Conservation (phyloP, 129 eudicot genomes). For the Ambrosia trifida region DNA sequence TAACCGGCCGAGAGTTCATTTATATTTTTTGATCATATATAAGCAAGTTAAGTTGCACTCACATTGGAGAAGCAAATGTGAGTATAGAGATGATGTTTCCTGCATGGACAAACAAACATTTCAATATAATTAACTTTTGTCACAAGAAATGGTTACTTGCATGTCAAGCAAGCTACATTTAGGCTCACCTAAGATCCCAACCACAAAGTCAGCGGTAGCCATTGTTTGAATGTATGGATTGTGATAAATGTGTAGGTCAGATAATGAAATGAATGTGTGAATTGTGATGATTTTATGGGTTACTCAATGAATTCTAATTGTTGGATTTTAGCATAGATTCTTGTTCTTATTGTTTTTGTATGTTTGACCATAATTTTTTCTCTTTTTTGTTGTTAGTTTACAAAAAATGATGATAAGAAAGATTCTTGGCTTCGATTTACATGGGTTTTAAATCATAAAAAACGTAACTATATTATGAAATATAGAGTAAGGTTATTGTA, state of each 20-base stretch:
- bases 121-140: neutral
- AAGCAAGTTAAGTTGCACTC: constrained; percentile 14
- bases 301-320: constrained; percentile 20
- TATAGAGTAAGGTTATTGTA: no score
- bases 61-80: constrained; percentile 39
- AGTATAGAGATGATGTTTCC: constrained; percentile 37
- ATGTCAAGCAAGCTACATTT: neutral
- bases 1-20: neutral
- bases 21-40: neutral
- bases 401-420: neutral
- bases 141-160: neutral
- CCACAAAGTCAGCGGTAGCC: constrained; percentile 31
- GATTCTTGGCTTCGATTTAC: constrained; percentile 22
- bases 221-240: constrained; percentile 14
- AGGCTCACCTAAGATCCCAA: constrained; percentile 35
- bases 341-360: constrained; percentile 11
- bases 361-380: constrained; percentile 22
- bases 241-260: constrained; percentile 1
- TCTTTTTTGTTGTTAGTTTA: neutral
- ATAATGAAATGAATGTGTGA: constrained; percentile 19
- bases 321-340: constrained; percentile 41
- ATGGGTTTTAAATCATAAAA: neutral
- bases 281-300: constrained; percentile 28
- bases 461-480: neutral
- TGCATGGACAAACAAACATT: constrained; percentile 21